Evolutionary conservation across 2,329 filamentous ascomycete genomes (phyloP).

Genomic region (Microdochium trichocladiopsis): DNA sequence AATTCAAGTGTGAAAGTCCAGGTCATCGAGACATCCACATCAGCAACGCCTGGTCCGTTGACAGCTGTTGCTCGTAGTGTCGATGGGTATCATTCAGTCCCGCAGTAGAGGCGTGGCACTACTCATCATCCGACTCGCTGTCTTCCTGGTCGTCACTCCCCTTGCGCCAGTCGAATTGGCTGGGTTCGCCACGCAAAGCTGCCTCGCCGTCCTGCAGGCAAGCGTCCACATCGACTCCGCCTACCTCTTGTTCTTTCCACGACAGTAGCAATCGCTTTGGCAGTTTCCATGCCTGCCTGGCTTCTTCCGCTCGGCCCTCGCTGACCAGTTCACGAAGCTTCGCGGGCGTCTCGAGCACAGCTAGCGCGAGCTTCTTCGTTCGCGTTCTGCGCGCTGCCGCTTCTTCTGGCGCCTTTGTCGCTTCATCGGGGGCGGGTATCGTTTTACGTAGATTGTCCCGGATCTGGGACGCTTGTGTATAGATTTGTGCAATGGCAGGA

Average conservation of each 20-base stretch:
- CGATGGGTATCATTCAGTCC: neutral
- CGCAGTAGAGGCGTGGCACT: neutral
- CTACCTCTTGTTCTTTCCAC: slow-evolving; percentile 49
- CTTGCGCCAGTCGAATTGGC: slow-evolving; percentile 17
- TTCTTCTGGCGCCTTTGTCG: slow-evolving; percentile 25
- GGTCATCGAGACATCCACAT: neutral
- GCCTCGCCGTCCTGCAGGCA: slow-evolving; percentile 49
- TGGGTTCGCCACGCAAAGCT: slow-evolving; percentile 26
- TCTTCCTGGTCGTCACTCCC: slow-evolving; percentile 5
- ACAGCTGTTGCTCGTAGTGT: neutral
- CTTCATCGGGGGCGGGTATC: slow-evolving; percentile 37
- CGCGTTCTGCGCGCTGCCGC: slow-evolving; percentile 24
- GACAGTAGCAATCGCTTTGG: slow-evolving; percentile 41
- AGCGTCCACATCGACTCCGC: slow-evolving; percentile 45
- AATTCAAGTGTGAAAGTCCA: neutral
- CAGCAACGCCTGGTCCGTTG: neutral
- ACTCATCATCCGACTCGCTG: neutral
- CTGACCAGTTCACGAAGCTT: slow-evolving; percentile 50
- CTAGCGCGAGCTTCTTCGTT: slow-evolving; percentile 51
- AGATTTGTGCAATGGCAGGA: slow-evolving; percentile 69
- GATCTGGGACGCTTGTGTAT: slow-evolving; percentile 51
- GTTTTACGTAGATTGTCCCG: slow-evolving; percentile 40
- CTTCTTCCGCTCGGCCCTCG: slow-evolving; percentile 54
- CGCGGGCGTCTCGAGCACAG: slow-evolving; percentile 55
- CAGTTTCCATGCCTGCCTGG: slow-evolving; percentile 48